A percentile compares a stretch with the other conserved stretches of the same genome.
Evolutionary conservation across 345 rosid genomes (phyloP).

Genomic region (Populus euphratica): DNA sequence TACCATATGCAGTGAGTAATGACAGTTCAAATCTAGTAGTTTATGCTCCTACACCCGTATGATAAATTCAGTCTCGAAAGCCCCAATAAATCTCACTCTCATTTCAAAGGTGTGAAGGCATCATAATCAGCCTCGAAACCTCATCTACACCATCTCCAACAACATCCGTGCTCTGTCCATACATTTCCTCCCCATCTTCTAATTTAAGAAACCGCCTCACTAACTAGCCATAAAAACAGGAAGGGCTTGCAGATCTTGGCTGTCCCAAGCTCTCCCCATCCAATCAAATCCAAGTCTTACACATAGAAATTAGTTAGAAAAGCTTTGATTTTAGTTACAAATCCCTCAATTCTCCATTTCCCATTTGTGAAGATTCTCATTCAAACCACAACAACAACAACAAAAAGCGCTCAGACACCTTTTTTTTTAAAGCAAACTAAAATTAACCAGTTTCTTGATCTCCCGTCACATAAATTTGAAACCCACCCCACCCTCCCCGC

Average conservation of each 20-base stretch:
- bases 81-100: slow-evolving; percentile 32
- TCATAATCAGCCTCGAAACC: slow-evolving; percentile 11
- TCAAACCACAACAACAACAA: background rate
- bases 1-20: background rate
- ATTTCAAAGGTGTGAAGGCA: slow-evolving; percentile 13
- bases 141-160: slow-evolving; percentile 18
- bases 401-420: background rate
- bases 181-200: background rate
- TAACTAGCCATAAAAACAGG: slow-evolving; percentile 7
- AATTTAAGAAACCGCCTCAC: slow-evolving; percentile 4
- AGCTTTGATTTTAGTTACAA: background rate
- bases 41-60: background rate
- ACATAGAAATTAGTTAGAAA: slow-evolving; percentile 1
- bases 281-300: slow-evolving; percentile 18
- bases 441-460: slow-evolving; percentile 11
- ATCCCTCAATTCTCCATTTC: background rate
- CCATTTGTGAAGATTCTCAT: background rate
- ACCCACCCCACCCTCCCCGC: background rate
- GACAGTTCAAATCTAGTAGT: background rate
- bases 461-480: slow-evolving; percentile 19
- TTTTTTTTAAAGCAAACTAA: slow-evolving; percentile 14
- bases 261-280: slow-evolving; percentile 14
- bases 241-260: background rate
- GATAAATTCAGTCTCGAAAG: slow-evolving; percentile 3
- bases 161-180: background rate